Percentiles rank a stretch among this genome's conserved stretches.
These are phyloP conservation scores for Apiotrichum gracile DNA, from an alignment of 1,284 basidiomycete species.

Conservation along the genomic window DNA sequence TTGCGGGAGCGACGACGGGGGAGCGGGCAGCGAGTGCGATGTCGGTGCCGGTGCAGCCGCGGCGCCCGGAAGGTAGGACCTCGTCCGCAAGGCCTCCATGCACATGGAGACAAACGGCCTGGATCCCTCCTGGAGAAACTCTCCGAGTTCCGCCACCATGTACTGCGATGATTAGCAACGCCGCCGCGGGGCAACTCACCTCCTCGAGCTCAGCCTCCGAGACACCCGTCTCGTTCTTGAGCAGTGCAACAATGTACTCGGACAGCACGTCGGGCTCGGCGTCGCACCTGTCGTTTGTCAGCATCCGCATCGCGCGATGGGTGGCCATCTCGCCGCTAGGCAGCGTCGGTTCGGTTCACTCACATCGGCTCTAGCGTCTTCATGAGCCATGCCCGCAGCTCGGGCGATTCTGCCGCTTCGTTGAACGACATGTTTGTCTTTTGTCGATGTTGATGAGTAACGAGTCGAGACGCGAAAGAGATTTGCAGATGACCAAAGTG, in stretches of 20 bases:
- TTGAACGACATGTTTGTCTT: slow-evolving; percentile 26
- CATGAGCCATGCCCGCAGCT: slow-evolving; percentile 62
- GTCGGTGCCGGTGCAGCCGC: slow-evolving; percentile 21
- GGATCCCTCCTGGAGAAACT: slow-evolving; percentile 86
- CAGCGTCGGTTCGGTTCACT: too few relatives aligned
- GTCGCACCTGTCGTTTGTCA: slow-evolving; percentile 65
- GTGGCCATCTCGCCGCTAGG: slow-evolving; percentile 5
- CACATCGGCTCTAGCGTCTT: slow-evolving; percentile 80
- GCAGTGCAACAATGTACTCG: slow-evolving; percentile 89
- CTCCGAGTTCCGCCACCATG: slow-evolving; percentile 69
- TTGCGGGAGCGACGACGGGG: slow-evolving; percentile 25
- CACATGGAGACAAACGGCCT: slow-evolving; percentile 72
- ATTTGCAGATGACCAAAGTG: too few relatives aligned
- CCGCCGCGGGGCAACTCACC: slow-evolving; percentile 52
- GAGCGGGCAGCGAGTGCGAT: slow-evolving; percentile 23
- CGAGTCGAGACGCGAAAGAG: too few relatives aligned
- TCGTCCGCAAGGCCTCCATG: slow-evolving; percentile 71
- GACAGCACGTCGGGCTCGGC: slow-evolving; percentile 90
- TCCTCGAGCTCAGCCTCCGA: slow-evolving; percentile 58
- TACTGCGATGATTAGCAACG: slow-evolving; percentile 40
- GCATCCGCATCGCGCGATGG: too few relatives aligned
- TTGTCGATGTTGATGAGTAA: neutral
- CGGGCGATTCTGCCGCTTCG: slow-evolving; percentile 32
- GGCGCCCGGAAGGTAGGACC: slow-evolving; percentile 63
- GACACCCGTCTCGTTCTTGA: slow-evolving; percentile 72